These are phyloP conservation scores for Tranzscheliella williamsii DNA, from an alignment of 1,284 basidiomycete species.

Conservation along the genomic window DNA sequence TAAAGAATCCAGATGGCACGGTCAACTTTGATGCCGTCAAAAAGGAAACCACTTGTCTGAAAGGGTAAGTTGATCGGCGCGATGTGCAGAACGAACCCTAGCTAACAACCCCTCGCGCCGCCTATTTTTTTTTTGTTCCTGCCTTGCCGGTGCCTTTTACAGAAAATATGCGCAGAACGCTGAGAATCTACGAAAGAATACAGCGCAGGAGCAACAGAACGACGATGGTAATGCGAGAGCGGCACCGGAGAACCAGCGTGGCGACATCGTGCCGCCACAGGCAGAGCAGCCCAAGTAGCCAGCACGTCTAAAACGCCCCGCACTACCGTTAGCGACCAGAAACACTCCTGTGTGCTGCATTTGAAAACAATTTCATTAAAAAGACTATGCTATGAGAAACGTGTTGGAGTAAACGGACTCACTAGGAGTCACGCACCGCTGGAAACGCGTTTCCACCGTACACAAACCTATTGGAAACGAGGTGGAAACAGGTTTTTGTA, in stretches of 20 bases:
- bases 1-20: constrained; percentile 40
- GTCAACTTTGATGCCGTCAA: constrained; percentile 41
- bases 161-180: constrained; percentile 43
- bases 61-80: constrained; percentile 22
- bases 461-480: no score
- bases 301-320: no score
- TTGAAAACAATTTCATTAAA: no score
- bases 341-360: no score
- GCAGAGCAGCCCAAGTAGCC: constrained; percentile 6
- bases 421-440: no score
- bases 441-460: no score
- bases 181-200: constrained; percentile 31
- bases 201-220: constrained; percentile 9
- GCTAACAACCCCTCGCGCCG: background rate
- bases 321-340: no score
- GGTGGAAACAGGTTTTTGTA: no score
- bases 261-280: constrained; percentile 18
- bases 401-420: no score
- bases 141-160: background rate
- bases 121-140: background rate
- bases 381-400: no score
- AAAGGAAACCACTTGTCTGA: constrained; percentile 25
- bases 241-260: background rate
- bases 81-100: background rate
- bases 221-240: background rate